phyloP scores from a whole-genome alignment of 192 early-diverging fungal genomes.

The Umbelopsis vinacea region DNA sequence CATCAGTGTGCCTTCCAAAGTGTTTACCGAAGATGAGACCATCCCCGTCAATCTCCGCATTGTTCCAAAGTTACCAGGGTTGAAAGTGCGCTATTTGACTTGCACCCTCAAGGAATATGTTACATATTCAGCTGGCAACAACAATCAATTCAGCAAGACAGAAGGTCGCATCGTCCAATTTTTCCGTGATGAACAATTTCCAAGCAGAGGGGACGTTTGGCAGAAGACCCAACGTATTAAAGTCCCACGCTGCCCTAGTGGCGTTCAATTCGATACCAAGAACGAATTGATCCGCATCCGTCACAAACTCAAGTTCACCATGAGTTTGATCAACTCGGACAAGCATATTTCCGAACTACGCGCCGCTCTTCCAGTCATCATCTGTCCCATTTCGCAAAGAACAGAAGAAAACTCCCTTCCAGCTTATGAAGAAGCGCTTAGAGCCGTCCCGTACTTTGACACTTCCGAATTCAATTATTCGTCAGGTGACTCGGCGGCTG shows the following conservation, averaged over 20 bases:
- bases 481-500: neutral
- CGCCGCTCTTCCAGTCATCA: constrained; percentile 39
- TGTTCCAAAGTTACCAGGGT: constrained; percentile 43
- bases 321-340: constrained; percentile 27
- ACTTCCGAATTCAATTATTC: neutral
- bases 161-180: constrained; percentile 20
- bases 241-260: constrained; percentile 18
- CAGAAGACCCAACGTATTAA: neutral
- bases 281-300: constrained; percentile 33
- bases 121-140: constrained; percentile 41
- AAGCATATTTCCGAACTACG: constrained; percentile 37
- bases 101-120: constrained; percentile 61
- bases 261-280: constrained; percentile 37
- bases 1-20: constrained; percentile 56
- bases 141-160: constrained; percentile 19
- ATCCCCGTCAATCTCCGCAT: constrained; percentile 52
- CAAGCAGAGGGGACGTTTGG: constrained; percentile 20
- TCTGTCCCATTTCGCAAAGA: constrained; percentile 23
- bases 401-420: constrained; percentile 23
- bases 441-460: constrained; percentile 29
- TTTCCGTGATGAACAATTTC: constrained; percentile 23
- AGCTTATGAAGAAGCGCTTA: constrained; percentile 33
- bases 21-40: constrained; percentile 54
- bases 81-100: constrained; percentile 48
- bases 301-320: constrained; percentile 42